Evolutionary conservation across 1,139 yeast genomes (phyloP).

Genomic region (Kodamaea suecica): DNA sequence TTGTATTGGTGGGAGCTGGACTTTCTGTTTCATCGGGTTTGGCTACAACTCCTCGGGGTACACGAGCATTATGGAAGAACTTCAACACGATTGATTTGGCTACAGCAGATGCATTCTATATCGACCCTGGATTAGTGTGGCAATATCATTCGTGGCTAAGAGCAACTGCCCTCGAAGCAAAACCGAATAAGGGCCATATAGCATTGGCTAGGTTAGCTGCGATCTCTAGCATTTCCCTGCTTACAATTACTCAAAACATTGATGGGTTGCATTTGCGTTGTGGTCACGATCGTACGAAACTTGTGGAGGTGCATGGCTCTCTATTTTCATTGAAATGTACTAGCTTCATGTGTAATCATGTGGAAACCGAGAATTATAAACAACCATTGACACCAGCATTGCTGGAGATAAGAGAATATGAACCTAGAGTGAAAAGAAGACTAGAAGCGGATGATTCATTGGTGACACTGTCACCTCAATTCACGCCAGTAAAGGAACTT

Average conservation of each 20-base stretch:
- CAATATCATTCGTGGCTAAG: slow-evolving; percentile 77
- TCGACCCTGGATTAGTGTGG: slow-evolving; percentile 87
- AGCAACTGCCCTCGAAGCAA: slow-evolving; percentile 58
- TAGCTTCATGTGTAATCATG: slow-evolving; percentile 64
- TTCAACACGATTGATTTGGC: slow-evolving; percentile 81
- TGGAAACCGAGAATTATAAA: slow-evolving; percentile 47
- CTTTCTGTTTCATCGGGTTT: slow-evolving; percentile 75
- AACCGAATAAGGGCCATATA: slow-evolving; percentile 70
- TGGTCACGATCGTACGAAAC: slow-evolving; percentile 47
- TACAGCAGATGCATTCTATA: slow-evolving; percentile 84
- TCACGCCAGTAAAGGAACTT: slow-evolving; percentile 46
- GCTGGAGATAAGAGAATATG: slow-evolving; percentile 34
- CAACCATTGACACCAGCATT: slow-evolving; percentile 67
- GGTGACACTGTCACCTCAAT: slow-evolving; percentile 38
- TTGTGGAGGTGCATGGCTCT: slow-evolving; percentile 77
- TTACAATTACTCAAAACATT: slow-evolving; percentile 78
- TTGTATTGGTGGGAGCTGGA: slow-evolving; percentile 85
- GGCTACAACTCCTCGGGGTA: slow-evolving; percentile 47
- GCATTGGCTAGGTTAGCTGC: slow-evolving; percentile 52
- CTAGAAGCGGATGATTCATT: slow-evolving; percentile 12
- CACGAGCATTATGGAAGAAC: slow-evolving; percentile 75
- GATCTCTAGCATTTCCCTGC: slow-evolving; percentile 37
- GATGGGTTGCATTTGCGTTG: slow-evolving; percentile 73
- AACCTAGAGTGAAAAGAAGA: slow-evolving; percentile 10
- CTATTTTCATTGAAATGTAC: slow-evolving; percentile 74